Evolutionary conservation across 2,329 filamentous ascomycete species (phyloP).

Genomic region (Colletotrichum incanum): DNA sequence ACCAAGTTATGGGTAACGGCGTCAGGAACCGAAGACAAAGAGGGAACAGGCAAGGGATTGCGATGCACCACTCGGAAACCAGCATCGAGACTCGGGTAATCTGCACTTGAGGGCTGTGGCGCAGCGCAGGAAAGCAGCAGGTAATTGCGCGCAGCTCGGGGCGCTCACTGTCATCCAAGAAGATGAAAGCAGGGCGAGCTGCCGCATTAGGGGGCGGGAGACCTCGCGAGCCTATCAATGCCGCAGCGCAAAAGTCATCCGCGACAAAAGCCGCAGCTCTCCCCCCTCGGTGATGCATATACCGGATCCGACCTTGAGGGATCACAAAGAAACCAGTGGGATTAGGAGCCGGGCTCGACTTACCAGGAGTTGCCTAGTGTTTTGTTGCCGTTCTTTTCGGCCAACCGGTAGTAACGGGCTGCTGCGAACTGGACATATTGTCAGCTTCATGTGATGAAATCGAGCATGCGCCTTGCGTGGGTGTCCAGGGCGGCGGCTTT

Average conservation of each 20-base stretch:
- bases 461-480: conserved; percentile 29
- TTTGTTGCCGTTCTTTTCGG: conserved; percentile 91
- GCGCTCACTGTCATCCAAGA: conserved; percentile 24
- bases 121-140: conserved; percentile 22
- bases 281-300: conserved; percentile 18
- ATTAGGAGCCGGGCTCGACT: conserved; percentile 56
- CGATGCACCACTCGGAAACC: conserved; percentile 13
- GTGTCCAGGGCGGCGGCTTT: conserved; percentile 34
- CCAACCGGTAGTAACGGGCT: conserved; percentile 92
- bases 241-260: conserved; percentile 48
- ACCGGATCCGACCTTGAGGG: conserved; percentile 37
- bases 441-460: conserved; percentile 66
- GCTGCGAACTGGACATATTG: conserved; percentile 75
- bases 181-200: conserved; percentile 38
- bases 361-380: conserved; percentile 96
- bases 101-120: conserved; percentile 16
- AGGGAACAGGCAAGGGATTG: conserved; percentile 4
- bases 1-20: conserved; percentile 15
- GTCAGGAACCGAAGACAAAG: conserved; percentile 16
- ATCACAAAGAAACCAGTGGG: conserved; percentile 28
- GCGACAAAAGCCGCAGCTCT: conserved; percentile 47
- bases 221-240: conserved; percentile 54
- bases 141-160: conserved; percentile 31
- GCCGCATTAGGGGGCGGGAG: conserved; percentile 19
- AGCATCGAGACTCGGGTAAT: conserved; percentile 23